Percentiles rank a stretch among this genome's conserved stretches.
phyloP scores from a whole-genome alignment of 441 rosid species.

The Pelargonium fulgidum region DNA sequence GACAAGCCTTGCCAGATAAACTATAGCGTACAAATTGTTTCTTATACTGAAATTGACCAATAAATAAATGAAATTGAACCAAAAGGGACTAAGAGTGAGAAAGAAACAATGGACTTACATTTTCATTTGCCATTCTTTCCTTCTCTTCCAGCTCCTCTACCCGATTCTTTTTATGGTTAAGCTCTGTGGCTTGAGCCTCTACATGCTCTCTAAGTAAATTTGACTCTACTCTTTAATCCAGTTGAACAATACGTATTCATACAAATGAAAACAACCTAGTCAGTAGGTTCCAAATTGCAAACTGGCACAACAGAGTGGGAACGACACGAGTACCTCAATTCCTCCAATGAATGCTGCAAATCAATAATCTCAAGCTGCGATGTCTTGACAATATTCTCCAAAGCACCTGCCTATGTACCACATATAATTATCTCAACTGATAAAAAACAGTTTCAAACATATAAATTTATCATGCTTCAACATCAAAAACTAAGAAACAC shows the following conservation, averaged over 20 bases:
- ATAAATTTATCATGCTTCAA: constrained; percentile 7
- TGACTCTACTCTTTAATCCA: constrained; percentile 70
- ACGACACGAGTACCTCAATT: constrained; percentile 50
- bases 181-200: constrained; percentile 70
- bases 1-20: neutral
- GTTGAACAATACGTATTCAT: constrained; percentile 19
- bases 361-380: constrained; percentile 81
- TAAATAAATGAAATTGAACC: constrained; percentile 5
- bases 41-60: neutral
- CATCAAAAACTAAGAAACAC: constrained; percentile 21
- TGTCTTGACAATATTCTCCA: constrained; percentile 85
- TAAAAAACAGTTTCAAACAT: constrained; percentile 12
- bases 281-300: constrained; percentile 7
- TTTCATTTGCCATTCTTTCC: constrained; percentile 87
- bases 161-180: constrained; percentile 50
- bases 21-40: neutral
- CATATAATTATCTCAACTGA: constrained; percentile 16
- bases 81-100: constrained; percentile 1
- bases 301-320: neutral
- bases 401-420: constrained; percentile 64
- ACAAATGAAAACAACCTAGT: constrained; percentile 19
- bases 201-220: constrained; percentile 53
- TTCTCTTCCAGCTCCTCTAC: constrained; percentile 83
- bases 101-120: constrained; percentile 42
- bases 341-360: constrained; percentile 62